A percentile compares a stretch with the other conserved stretches of the same genome.
phyloP scores from a whole-genome alignment of 805 yeast genomes.

The Saturnispora diversa region DNA sequence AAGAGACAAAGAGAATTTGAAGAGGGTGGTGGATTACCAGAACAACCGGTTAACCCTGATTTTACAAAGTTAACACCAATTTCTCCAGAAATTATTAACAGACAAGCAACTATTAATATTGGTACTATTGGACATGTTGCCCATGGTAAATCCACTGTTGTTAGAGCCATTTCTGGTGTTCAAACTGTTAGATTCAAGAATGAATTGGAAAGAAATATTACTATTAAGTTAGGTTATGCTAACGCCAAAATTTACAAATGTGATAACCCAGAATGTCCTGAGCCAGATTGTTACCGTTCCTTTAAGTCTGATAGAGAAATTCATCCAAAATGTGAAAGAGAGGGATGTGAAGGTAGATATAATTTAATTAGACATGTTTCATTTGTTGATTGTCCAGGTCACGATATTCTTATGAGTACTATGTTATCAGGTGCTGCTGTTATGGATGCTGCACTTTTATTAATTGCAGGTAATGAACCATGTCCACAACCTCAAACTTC shows the following conservation, averaged over 20 bases:
- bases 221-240: conserved; percentile 97
- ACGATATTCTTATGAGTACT: conserved; percentile 99
- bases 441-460: conserved; percentile 96
- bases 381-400: conserved; percentile 99
- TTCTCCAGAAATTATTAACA: conserved; percentile 90
- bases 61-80: conserved; percentile 74
- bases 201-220: conserved; percentile 97
- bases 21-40: conserved; percentile 98
- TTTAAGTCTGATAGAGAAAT: conserved; percentile 94
- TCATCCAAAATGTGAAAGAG: conserved; percentile 81
- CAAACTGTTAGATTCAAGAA: conserved; percentile 99
- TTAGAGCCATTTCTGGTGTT: conserved; percentile 98
- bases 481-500: conserved; percentile 99
- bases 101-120: conserved; percentile 98
- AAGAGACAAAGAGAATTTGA: conserved; percentile 77
- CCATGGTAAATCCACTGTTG: conserved; percentile 96
- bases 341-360: conserved; percentile 86
- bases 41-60: conserved; percentile 88
- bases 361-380: conserved; percentile 91
- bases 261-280: conserved; percentile 76
- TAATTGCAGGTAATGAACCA: conserved; percentile 96
- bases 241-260: conserved; percentile 97
- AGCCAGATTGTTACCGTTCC: conserved; percentile 91
- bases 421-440: conserved; percentile 99
- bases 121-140: conserved; percentile 99